phyloP scores from a whole-genome alignment of 2,329 filamentous ascomycete species.

The Cercospora zeae-maydis region DNA sequence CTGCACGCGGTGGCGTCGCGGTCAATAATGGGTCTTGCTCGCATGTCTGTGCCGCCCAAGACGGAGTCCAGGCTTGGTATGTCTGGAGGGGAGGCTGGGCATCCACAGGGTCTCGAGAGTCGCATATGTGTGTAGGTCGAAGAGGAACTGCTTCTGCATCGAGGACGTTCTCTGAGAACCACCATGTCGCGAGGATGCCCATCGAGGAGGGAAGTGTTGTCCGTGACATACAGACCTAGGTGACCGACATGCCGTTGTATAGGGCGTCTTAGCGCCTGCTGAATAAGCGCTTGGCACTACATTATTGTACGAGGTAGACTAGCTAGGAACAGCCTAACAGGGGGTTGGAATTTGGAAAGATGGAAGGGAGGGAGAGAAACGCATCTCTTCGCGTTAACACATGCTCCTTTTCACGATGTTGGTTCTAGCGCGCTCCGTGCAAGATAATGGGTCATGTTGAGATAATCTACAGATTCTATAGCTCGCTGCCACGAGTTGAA shows the following conservation, averaged over 20 bases:
- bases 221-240: no score
- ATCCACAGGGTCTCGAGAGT: neutral
- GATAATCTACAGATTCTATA: neutral
- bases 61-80: neutral
- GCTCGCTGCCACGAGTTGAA: neutral
- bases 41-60: conserved; percentile 1
- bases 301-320: no score
- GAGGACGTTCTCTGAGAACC: neutral
- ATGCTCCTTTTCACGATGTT: neutral
- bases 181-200: neutral
- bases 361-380: neutral
- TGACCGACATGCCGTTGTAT: no score
- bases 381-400: neutral
- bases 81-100: neutral
- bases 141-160: neutral
- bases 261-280: no score
- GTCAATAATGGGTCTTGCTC: neutral
- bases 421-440: neutral
- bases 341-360: no score
- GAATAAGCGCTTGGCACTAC: no score
- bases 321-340: no score
- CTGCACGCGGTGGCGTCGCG: neutral
- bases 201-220: neutral
- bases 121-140: neutral
- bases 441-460: neutral